These are phyloP conservation scores for Torrubiellomyces zombiae DNA, from an alignment of 2,329 filamentous ascomycete species.

Conservation along the genomic window DNA sequence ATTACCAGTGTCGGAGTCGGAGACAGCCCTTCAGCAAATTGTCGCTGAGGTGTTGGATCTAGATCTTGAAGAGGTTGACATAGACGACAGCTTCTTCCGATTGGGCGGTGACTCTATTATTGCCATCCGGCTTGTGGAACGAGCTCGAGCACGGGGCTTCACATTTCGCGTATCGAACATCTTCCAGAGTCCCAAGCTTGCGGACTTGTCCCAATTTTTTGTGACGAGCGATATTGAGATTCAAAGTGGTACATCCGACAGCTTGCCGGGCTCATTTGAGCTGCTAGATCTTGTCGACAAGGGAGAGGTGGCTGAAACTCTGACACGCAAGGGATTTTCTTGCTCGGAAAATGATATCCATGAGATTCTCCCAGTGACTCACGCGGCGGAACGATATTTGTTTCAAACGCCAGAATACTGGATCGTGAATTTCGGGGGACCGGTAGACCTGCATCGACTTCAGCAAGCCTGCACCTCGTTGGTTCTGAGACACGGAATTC, in stretches of 20 bases:
- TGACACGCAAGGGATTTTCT: conserved; percentile 1
- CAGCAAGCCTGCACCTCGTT: conserved; percentile 9
- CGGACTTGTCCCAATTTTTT: conserved; percentile 1
- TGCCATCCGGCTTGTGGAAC: conserved; percentile 3
- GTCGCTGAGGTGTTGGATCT: conserved; percentile 1
- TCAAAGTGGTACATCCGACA: background rate
- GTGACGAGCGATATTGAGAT: background rate
- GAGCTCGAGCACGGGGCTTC: conserved; percentile 1
- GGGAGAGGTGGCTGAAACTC: background rate
- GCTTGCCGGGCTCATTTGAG: background rate
- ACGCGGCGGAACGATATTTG: conserved; percentile 3
- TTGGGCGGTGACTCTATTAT: conserved; percentile 12
- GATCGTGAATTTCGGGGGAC: conserved; percentile 2
- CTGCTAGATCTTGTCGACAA: background rate
- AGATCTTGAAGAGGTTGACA: conserved; percentile 1
- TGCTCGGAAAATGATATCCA: conserved; percentile 1
- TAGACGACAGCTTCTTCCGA: conserved; percentile 5
- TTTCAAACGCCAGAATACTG: conserved; percentile 4
- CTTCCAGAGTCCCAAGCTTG: conserved; percentile 2
- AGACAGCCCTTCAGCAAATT: conserved; percentile 1
- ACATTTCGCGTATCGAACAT: conserved; percentile 3
- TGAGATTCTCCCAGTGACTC: conserved; percentile 3
- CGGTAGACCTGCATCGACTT: conserved; percentile 1
- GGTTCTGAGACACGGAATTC: conserved; percentile 32
- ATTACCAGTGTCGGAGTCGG: background rate